Conservation (phyloP, 78 protist genomes). For the Monosiga brevicollis region DNA sequence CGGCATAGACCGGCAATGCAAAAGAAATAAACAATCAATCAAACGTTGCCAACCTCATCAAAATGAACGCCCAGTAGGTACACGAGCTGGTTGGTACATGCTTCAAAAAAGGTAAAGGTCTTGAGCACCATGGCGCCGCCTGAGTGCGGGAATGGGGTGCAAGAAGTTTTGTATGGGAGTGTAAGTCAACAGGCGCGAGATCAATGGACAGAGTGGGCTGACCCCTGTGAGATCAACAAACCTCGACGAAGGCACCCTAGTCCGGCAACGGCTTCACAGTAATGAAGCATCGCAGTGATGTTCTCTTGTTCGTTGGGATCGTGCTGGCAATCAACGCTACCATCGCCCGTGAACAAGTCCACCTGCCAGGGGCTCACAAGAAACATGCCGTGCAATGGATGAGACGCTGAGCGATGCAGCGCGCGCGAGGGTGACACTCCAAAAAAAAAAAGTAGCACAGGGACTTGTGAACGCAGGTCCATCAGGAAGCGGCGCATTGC, state of each 20-base stretch:
- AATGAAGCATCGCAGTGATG: constrained; percentile 21
- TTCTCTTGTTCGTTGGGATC: constrained; percentile 23
- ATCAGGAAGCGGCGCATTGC: too few relatives aligned
- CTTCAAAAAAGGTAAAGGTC: constrained; percentile 30
- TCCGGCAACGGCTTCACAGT: constrained; percentile 27
- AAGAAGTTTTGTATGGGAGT: not conserved
- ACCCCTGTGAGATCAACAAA: not conserved
- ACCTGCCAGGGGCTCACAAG: too few relatives aligned
- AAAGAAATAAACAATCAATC: too few relatives aligned
- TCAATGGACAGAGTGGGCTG: not conserved
- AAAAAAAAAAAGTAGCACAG: too few relatives aligned
- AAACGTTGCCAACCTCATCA: too few relatives aligned
- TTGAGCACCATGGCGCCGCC: constrained; percentile 33
- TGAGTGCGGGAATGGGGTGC: not conserved
- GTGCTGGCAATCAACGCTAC: constrained; percentile 17
- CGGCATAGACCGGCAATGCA: too few relatives aligned
- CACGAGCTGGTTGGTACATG: not conserved
- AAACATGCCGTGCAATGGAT: too few relatives aligned
- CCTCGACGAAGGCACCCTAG: not conserved
- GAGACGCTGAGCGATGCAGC: too few relatives aligned
- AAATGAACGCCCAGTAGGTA: constrained; percentile 7
- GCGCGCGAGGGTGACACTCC: too few relatives aligned
- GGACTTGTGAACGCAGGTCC: too few relatives aligned
- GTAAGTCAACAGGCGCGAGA: not conserved
- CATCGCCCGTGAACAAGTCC: constrained; percentile 34